A percentile compares a stretch with the other conserved stretches of the same genome.
These are phyloP conservation scores for Ilyonectria destructans DNA, from an alignment of 2,329 filamentous ascomycete species.

Conservation along the genomic window DNA sequence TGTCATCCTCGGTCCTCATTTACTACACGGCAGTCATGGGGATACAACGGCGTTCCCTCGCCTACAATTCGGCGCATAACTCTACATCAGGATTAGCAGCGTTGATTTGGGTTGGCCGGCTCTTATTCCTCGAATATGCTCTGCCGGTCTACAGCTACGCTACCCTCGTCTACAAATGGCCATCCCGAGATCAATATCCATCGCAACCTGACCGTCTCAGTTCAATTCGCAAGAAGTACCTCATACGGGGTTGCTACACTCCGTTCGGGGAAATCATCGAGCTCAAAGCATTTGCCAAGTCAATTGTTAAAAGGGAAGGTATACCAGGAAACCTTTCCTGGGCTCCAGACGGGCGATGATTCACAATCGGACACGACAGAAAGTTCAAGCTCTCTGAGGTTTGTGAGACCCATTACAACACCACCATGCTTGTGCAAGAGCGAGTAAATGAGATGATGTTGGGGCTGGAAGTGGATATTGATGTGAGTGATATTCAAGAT, in stretches of 20 bases:
- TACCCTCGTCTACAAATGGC: constrained; percentile 13
- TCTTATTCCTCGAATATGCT: background rate
- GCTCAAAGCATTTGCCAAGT: constrained; percentile 24
- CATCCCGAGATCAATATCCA: constrained; percentile 1
- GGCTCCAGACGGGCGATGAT: constrained; percentile 9
- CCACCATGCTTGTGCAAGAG: constrained; percentile 2
- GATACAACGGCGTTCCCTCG: background rate
- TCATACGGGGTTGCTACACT: constrained; percentile 16
- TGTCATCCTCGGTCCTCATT: background rate
- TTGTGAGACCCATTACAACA: constrained; percentile 1
- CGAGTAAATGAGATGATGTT: constrained; percentile 10
- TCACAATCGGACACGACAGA: background rate
- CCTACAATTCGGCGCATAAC: background rate
- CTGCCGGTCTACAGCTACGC: constrained; percentile 1
- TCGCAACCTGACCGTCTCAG: constrained; percentile 11
- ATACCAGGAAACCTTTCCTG: constrained; percentile 22
- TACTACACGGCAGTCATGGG: background rate
- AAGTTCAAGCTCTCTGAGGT: constrained; percentile 18
- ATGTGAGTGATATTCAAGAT: constrained; percentile 10
- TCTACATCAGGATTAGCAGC: background rate
- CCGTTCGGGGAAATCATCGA: constrained; percentile 17
- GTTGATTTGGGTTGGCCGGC: background rate
- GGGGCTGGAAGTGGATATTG: constrained; percentile 3
- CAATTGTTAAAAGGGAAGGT: constrained; percentile 13
- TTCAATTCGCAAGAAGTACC: constrained; percentile 13